Base-by-base conservation (phyloP, 2,329 filamentous ascomycete species). In the Botrytis aclada region DNA sequence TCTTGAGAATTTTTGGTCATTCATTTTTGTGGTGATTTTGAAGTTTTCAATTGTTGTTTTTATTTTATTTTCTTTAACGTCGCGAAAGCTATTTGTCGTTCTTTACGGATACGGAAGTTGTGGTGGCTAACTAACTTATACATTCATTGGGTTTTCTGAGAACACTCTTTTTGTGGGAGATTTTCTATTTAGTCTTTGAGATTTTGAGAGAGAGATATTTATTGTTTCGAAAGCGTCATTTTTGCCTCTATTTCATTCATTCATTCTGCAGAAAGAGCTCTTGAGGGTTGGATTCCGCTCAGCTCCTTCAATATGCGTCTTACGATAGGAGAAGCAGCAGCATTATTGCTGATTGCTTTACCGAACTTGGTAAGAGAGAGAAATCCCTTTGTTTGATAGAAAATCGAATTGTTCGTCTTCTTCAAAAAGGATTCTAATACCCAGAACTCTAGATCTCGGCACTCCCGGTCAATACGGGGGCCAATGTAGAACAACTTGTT, bases 311-410 rank as follows among this genome's bases (percentile, higher is more conserved):
- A 71, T 6, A 71, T 71, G 69, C 69, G 47, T 64, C 29, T 71
- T 37, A 71, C 69, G 9, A 34, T 32, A 0, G 34, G 43, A 56
- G 61, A 71, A 71, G 43, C 45, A 5, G n/a, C 60, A 43, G 60
- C 34, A 2, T 32, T 71, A 20, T 20, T 71, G 45, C 20, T 71
- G 9, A 20, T 71, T 56, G 61, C 69, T 56, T 8, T 71, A 4
- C 69, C 69, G 14, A 43, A 32, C 4, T 41, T 71, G 20, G 69
- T 71, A 32, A 56, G n/a, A n/a, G n/a, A n/a, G n/a, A n/a, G n/a
- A n/a, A n/a, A n/a, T n/a, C n/a, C n/a, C n/a, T n/a, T n/a, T n/a
- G n/a, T n/a, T n/a, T n/a, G n/a, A n/a, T n/a, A n/a, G n/a, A n/a
- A n/a, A n/a, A n/a, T n/a, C n/a, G n/a, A n/a, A n/a, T n/a, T n/a